Evolutionary conservation across 352 stramenopile genomes (phyloP).

Genomic region (Chrysophaeum taylorii): DNA sequence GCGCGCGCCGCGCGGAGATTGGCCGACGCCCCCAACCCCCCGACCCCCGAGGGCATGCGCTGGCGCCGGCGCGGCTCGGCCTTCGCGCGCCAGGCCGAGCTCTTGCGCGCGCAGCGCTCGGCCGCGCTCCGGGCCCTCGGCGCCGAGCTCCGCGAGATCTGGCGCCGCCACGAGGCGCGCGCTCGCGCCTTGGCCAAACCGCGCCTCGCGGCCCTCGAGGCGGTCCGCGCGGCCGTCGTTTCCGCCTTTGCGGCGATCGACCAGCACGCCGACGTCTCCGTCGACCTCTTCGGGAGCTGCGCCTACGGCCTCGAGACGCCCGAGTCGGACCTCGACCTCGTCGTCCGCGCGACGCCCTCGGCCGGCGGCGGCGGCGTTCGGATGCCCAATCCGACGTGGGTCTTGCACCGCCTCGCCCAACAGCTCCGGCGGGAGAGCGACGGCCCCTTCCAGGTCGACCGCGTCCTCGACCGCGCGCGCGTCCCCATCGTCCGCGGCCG

Average conservation of each 20-base stretch:
- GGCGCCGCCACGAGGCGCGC: background rate
- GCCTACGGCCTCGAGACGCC: slow-evolving; percentile 17
- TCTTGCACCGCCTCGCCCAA: background rate
- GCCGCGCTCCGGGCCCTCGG: slow-evolving; percentile 9
- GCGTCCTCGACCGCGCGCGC: slow-evolving; percentile 21
- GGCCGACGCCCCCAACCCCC: background rate
- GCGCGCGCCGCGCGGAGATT: background rate
- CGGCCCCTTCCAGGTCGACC: background rate
- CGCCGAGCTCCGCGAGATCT: background rate
- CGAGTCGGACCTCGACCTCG: slow-evolving; percentile 20
- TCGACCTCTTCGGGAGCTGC: slow-evolving; percentile 23
- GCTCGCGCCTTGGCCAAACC: background rate
- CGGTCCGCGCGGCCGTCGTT: background rate
- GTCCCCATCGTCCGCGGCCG: slow-evolving; percentile 21
- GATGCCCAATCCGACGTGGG: background rate
- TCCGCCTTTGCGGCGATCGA: slow-evolving; percentile 8
- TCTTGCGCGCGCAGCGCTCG: background rate
- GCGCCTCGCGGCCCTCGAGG: slow-evolving; percentile 10
- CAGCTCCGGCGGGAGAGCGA: background rate
- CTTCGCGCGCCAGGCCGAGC: slow-evolving; percentile 9
- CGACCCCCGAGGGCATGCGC: too few species aligned
- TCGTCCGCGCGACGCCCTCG: slow-evolving; percentile 15
- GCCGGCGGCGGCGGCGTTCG: slow-evolving; percentile 11
- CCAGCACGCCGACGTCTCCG: background rate
- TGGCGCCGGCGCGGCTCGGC: background rate